These are phyloP conservation scores for Curvularia sp. DNA, from an alignment of 2,329 filamentous ascomycete species.

Conservation along the genomic window DNA sequence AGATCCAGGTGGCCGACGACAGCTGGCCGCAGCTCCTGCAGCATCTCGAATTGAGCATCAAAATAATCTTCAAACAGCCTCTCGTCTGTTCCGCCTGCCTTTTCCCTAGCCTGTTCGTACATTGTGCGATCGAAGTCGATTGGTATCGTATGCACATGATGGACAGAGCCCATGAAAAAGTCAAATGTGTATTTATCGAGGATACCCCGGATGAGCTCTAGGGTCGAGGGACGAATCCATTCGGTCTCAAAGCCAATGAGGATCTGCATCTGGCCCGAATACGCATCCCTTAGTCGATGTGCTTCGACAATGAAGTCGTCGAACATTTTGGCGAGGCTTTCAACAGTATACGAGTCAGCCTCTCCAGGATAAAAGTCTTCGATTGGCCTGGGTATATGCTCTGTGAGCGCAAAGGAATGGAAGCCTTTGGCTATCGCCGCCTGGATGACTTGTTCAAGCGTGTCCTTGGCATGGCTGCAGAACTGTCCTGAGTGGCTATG, in stretches of 20 bases:
- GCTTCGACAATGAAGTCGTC: constrained; percentile 79
- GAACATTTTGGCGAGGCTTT: constrained; percentile 59
- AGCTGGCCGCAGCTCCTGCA: constrained; percentile 71
- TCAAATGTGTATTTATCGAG: constrained; percentile 72
- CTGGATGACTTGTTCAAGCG: constrained; percentile 82
- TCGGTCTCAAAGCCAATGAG: constrained; percentile 92
- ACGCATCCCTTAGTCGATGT: constrained; percentile 71
- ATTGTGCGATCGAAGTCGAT: constrained; percentile 81
- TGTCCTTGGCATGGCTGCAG: constrained; percentile 83
- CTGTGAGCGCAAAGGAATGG: constrained; percentile 84
- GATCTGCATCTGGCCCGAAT: constrained; percentile 74
- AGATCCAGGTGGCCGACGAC: constrained; percentile 96
- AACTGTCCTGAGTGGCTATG: constrained; percentile 98
- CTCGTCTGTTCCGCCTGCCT: constrained; percentile 64
- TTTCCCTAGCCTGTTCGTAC: constrained; percentile 68
- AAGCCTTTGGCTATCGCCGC: constrained; percentile 80
- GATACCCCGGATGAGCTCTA: constrained; percentile 65
- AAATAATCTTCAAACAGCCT: constrained; percentile 83
- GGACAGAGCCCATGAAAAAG: constrained; percentile 91
- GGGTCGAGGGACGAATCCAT: constrained; percentile 78
- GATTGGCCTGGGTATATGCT: constrained; percentile 88
- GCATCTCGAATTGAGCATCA: constrained; percentile 84
- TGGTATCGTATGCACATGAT: constrained; percentile 84
- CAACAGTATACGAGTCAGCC: constrained; percentile 54
- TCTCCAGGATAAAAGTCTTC: constrained; percentile 93